Evolutionary conservation across 2,329 filamentous ascomycete species (phyloP), one percentile per base, ranked within the genome.

Genomic region (Sarocladiaceae sp.): DNA sequence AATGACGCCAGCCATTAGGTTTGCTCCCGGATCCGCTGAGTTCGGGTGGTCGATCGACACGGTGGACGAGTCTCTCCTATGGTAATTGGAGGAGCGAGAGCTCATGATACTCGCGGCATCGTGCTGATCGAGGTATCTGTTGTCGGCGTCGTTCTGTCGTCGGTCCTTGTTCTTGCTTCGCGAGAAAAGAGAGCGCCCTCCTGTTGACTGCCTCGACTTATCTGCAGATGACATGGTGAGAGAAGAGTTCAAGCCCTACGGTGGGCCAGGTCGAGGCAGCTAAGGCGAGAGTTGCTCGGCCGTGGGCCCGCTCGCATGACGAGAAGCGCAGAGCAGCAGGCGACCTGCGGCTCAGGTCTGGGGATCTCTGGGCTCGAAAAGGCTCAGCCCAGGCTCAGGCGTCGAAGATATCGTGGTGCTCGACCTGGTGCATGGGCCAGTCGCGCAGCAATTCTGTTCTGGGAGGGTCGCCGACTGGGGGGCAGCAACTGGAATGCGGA

Each of bases 171-270:
- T 85, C 69, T 88, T 93, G 68, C 83, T 85, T 60, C 89, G 80
- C 58, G 88, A 89, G 70, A 96, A 96, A 72, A 96, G 88, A 50
- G 84, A 88, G 60, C 82, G 83, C 58, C 74, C 74, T 56, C 69
- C 68, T 45, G 87, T 89, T 52, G 85, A 88, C 72, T 91, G 85
- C 66, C 86, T 82, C 58, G 83, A 75, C 70, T 90, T 88, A 70
- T 87, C 83, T 70, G 84, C 74, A 60, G 78, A 73, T 57, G 81
- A 72, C 79, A 80, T 79, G 58, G 53, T 55, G 51, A 51, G 42
- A 48, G 48, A 40, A 45, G 46, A 43, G 47, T 39, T 31, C 41
- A 40, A 16, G 26, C 23, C 15, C 20, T 18, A 27, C 40, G 13
- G 11, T 32, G 6, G 23, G 27, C 16, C 26, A 43, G 11, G 40